phyloP scores from a whole-genome alignment of 495 filamentous ascomycete species.

The Bathelium albidoporum region DNA sequence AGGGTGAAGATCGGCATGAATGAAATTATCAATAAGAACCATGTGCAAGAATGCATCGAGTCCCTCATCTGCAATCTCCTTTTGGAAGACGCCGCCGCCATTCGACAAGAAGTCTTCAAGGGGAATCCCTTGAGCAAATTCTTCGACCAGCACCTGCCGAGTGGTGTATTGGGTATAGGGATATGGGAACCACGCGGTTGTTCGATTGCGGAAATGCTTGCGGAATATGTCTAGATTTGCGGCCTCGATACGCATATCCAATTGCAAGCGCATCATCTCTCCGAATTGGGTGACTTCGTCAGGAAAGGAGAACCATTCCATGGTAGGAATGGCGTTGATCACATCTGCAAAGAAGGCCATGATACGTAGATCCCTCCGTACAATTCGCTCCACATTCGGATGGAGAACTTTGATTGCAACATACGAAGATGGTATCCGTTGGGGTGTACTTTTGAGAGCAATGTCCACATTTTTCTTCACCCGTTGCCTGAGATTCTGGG shows the following conservation, averaged over 20 bases:
- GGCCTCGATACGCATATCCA: conserved; percentile 91
- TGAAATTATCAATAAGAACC: conserved; percentile 95
- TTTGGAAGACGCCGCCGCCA: conserved; percentile 85
- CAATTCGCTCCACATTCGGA: conserved; percentile 77
- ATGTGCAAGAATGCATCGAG: conserved; percentile 97
- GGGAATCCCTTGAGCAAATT: conserved; percentile 91
- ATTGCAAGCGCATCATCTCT: conserved; percentile 95
- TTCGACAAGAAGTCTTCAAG: conserved; percentile 79
- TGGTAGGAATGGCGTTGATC: conserved; percentile 82
- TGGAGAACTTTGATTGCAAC: conserved; percentile 97
- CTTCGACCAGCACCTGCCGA: conserved; percentile 84
- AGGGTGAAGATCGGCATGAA: conserved; percentile 96
- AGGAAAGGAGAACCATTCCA: conserved; percentile 95
- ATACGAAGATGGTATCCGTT: conserved; percentile 78
- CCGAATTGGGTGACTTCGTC: conserved; percentile 92
- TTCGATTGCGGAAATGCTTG: conserved; percentile 76
- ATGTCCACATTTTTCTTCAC: conserved; percentile 74
- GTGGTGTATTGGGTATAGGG: conserved; percentile 88
- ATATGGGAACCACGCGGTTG: conserved; percentile 92
- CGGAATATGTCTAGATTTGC: conserved; percentile 84
- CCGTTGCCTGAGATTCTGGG: conserved; percentile 49
- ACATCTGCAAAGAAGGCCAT: conserved; percentile 85
- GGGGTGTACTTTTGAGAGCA: conserved; percentile 73
- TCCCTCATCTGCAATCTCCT: conserved; percentile 90
- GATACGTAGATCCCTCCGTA: conserved; percentile 80